phyloP scores from a whole-genome alignment of 2,329 filamentous ascomycete genomes.

The Fusarium nelsonii region DNA sequence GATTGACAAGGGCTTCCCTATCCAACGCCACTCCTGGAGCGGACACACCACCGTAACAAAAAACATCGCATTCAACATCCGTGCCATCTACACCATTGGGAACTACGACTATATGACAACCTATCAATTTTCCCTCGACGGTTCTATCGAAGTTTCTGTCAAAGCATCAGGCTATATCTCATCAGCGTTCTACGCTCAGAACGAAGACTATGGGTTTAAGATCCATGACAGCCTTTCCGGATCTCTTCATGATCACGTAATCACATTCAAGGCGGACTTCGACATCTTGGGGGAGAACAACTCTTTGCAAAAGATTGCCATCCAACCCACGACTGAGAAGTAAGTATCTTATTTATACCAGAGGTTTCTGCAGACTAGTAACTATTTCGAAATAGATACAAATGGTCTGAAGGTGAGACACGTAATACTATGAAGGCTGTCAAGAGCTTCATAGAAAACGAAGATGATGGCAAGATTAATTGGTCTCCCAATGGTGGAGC shows the following conservation, averaged over 20 bases:
- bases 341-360: rapidly evolving
- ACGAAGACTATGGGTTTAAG: conserved; percentile 10
- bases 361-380: rapidly evolving
- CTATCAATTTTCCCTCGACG: conserved; percentile 1
- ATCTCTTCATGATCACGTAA: neutral
- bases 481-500: conserved; percentile 3
- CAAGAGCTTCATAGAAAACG: conserved; percentile 9
- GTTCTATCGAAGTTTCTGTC: conserved; percentile 1
- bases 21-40: conserved; percentile 13
- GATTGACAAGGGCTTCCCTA: conserved; percentile 11
- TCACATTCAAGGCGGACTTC: neutral
- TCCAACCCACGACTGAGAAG: conserved; percentile 4
- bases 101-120: conserved; percentile 18
- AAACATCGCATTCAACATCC: conserved; percentile 11
- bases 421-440: neutral
- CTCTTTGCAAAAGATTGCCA: conserved; percentile 1
- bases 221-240: conserved; percentile 10
- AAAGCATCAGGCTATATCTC: conserved; percentile 12
- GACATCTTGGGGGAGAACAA: conserved; percentile 11
- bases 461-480: conserved; percentile 9
- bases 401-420: neutral
- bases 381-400: neutral
- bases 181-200: neutral
- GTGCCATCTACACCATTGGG: conserved; percentile 11
- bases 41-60: conserved; percentile 4